Conservation (phyloP, 2,329 filamentous ascomycete genomes). For the Leptodontidium sp. region DNA sequence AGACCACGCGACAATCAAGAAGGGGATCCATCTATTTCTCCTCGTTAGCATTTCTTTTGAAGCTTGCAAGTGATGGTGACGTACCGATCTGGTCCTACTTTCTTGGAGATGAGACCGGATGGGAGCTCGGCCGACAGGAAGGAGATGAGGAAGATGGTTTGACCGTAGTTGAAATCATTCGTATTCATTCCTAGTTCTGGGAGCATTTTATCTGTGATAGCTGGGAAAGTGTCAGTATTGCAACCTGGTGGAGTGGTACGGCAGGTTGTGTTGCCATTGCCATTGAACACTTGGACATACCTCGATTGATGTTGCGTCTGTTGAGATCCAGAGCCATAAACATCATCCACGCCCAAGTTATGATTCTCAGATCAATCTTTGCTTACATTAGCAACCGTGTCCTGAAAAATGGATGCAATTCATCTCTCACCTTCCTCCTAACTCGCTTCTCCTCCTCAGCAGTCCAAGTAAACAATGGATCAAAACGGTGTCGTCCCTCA, state of each 20-base stretch:
- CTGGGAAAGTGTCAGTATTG: neutral
- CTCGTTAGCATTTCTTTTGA: neutral
- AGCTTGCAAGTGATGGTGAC: neutral
- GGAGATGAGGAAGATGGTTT: slow-evolving; percentile 40
- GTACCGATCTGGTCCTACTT: slow-evolving; percentile 54
- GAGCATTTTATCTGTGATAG: slow-evolving; percentile 51
- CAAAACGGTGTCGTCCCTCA: slow-evolving; percentile 34
- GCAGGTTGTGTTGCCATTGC: too few species aligned
- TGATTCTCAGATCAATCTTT: slow-evolving; percentile 23
- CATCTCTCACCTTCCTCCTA: slow-evolving; percentile 19
- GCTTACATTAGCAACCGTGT: neutral
- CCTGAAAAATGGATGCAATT: neutral
- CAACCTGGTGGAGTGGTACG: too few species aligned
- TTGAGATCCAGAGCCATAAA: slow-evolving; percentile 26
- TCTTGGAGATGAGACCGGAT: slow-evolving; percentile 66
- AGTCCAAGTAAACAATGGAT: slow-evolving; percentile 31
- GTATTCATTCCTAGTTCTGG: slow-evolving; percentile 55
- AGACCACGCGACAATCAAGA: slow-evolving; percentile 59
- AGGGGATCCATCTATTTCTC: slow-evolving; percentile 53
- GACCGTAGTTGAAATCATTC: slow-evolving; percentile 58
- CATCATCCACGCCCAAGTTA: slow-evolving; percentile 28
- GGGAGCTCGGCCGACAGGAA: slow-evolving; percentile 67
- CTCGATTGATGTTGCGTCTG: slow-evolving; percentile 25
- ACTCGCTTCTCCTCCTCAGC: slow-evolving; percentile 32
- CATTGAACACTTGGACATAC: neutral